Evolutionary conservation across 2,329 filamentous ascomycete genomes (phyloP), one percentile per base, ranked within the genome.

Genomic region (Aspergillus arachidicola): DNA sequence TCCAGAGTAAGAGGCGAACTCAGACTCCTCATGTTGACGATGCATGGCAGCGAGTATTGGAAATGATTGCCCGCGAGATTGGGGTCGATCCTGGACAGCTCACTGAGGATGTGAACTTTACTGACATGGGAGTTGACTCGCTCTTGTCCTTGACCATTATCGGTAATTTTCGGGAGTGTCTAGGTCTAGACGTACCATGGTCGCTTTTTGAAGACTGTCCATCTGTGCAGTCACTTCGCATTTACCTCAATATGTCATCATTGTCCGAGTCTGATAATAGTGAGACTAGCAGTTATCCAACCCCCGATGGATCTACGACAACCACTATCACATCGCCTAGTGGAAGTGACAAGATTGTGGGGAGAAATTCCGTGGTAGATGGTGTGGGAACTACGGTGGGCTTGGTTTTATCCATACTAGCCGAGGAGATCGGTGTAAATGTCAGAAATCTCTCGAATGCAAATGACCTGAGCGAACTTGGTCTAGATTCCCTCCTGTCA

Each of bases 101-200:
- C 3, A 30, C 56, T 10, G 56, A 58, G 10, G 38, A 36, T 26
- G 41, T 21, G 21, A 16, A 46, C 4, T 32, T 48, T n/a, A 16
- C 23, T n/a, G 26, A 58, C 41, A n/a, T 58, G 12, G 56, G 56
- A 16, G 38, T 58, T 32, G 56, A 58, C 19, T 58, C 56, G 10
- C 32, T 58, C 2, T 48, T 48, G 56, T 58, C 56, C 4, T 32
- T 58, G 26, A 58, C 23, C 6, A 45, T 58, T 12, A n/a, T 34
- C 1, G 38, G 56, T 21, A 21, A 14, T 3, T 23, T 48, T 12
- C 56, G 38, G 12, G 56, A 58, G 36, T 2, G 2, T 11, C 23
- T 30, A 4, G 16, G 48, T 4, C 26, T 51, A 11, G 48, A 51
- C 12, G 23, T 30, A 21, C 48, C 48, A 19, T n/a, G 26, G 10